Conservation (phyloP, 208 protist genomes). For the Novymonas esmeraldas region DNA sequence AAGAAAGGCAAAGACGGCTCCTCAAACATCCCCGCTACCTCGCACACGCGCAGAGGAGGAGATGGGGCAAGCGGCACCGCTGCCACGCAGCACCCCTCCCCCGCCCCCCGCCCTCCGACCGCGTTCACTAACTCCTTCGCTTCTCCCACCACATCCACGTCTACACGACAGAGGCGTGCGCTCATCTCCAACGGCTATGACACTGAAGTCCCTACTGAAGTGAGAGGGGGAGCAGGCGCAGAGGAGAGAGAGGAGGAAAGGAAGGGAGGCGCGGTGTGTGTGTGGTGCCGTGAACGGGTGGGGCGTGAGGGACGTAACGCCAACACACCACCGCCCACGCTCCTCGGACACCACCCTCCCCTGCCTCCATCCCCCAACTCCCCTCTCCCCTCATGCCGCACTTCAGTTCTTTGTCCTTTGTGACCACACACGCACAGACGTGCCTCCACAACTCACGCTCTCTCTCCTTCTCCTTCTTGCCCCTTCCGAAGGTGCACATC, state of each 20-base stretch:
- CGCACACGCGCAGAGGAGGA: not conserved
- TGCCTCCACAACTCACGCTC: conserved; percentile 1
- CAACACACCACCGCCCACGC: too few species aligned
- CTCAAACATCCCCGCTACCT: conserved; percentile 31
- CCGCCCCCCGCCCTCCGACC: too few species aligned
- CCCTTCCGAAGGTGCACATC: too few species aligned
- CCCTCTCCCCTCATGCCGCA: not conserved
- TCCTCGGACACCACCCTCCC: too few species aligned
- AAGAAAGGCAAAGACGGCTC: not conserved
- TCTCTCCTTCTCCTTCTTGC: not conserved
- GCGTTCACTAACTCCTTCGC: too few species aligned
- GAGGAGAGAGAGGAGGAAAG: conserved; percentile 5
- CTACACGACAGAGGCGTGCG: not conserved
- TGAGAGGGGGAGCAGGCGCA: not conserved
- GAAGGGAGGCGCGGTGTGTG: not conserved
- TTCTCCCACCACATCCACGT: too few species aligned
- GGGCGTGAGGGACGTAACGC: too few species aligned
- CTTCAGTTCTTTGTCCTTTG: conserved; percentile 56
- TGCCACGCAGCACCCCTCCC: too few species aligned
- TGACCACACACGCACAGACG: not conserved
- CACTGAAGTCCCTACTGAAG: conserved; percentile 35
- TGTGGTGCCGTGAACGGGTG: too few species aligned
- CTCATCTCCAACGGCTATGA: conserved; percentile 58
- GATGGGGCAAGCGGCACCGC: too few species aligned
- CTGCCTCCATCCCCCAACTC: not conserved